These are phyloP conservation scores for Colletotrichum neosansevieriae DNA, from an alignment of 2,329 filamentous ascomycete species.

Conservation along the genomic window DNA sequence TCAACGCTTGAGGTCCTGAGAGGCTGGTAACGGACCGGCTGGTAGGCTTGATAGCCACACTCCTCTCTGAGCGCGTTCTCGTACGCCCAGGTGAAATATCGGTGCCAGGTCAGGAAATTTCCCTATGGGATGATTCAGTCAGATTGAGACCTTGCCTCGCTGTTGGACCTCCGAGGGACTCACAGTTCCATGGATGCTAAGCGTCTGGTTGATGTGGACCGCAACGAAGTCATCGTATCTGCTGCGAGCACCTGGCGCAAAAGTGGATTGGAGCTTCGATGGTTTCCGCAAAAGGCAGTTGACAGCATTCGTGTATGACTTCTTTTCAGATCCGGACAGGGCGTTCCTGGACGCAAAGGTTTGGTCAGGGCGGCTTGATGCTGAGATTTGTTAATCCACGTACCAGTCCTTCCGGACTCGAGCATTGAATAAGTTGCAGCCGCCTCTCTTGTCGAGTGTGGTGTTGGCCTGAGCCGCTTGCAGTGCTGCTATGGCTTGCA, in stretches of 20 bases:
- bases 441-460: conserved; percentile 3
- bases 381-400: no score
- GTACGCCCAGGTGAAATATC: conserved; percentile 38
- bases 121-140: conserved; percentile 23
- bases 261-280: conserved; percentile 36
- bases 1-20: conserved; percentile 8
- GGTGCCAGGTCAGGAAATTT: conserved; percentile 41
- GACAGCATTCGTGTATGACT: conserved; percentile 39
- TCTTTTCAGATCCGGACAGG: conserved; percentile 41
- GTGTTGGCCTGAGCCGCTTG: background rate
- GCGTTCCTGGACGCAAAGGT: conserved; percentile 40
- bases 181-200: conserved; percentile 34
- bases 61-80: conserved; percentile 41
- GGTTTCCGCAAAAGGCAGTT: conserved; percentile 33
- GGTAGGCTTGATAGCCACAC: conserved; percentile 38
- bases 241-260: conserved; percentile 34
- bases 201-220: conserved; percentile 38
- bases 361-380: fast-evolving
- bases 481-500: conserved; percentile 12
- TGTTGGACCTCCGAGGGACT: conserved; percentile 14
- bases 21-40: conserved; percentile 40
- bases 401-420: conserved; percentile 21
- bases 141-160: conserved; percentile 34
- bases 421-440: conserved; percentile 17
- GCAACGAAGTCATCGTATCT: conserved; percentile 43